Evolutionary conservation across 192 early-diverging fungal genomes (phyloP).

Genomic region (Phycomyces nitens): DNA sequence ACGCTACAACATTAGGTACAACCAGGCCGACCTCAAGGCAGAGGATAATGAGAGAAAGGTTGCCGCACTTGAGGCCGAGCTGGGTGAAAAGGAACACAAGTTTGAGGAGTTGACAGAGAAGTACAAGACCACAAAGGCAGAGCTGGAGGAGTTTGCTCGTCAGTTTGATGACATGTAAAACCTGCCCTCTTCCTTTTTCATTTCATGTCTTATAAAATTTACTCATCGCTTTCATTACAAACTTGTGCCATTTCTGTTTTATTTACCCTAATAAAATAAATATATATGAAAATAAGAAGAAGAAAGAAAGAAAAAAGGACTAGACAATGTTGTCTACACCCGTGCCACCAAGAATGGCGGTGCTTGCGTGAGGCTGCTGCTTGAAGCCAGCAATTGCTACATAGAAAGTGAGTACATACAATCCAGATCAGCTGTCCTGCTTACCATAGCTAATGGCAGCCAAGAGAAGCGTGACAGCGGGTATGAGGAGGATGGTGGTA

Average conservation of each 20-base stretch:
- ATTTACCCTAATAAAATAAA: slow-evolving; percentile 1
- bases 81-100: slow-evolving; percentile 67
- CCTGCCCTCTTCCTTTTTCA: too few relatives aligned
- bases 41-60: slow-evolving; percentile 86
- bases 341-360: slow-evolving; percentile 40
- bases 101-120: slow-evolving; percentile 69
- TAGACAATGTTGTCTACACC: slow-evolving; percentile 33
- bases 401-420: too few relatives aligned
- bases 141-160: slow-evolving; percentile 77
- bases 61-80: slow-evolving; percentile 73
- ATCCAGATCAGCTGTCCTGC: not conserved
- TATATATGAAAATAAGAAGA: not conserved
- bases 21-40: slow-evolving; percentile 70
- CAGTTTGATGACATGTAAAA: slow-evolving; percentile 76
- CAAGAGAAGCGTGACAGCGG: slow-evolving; percentile 36
- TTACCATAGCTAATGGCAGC: slow-evolving; percentile 40
- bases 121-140: slow-evolving; percentile 64
- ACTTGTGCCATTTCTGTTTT: not conserved
- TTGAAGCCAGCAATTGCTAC: slow-evolving; percentile 39
- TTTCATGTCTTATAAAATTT: too few relatives aligned
- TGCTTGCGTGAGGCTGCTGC: slow-evolving; percentile 45
- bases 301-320: not conserved
- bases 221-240: not conserved
- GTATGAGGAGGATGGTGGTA: slow-evolving; percentile 19
- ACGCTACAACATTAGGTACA: slow-evolving; percentile 24